Percentiles rank a stretch among this genome's conserved stretches.
phyloP scores from a whole-genome alignment of 2,329 filamentous ascomycete genomes.

The Sordariomycetes sp. region DNA sequence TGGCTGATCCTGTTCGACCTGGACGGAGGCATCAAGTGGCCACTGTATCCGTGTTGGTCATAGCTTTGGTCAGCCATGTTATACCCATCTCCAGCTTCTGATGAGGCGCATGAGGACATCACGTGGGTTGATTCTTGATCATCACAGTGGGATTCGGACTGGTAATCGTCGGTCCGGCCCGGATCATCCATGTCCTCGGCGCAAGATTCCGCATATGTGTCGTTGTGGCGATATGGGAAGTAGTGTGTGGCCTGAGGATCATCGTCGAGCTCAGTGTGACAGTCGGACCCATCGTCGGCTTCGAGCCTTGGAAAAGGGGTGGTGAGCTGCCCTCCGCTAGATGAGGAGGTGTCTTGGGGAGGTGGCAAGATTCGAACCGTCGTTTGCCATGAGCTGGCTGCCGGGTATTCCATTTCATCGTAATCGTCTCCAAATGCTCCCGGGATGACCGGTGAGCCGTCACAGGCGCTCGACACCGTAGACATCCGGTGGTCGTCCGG shows the following conservation, averaged over 20 bases:
- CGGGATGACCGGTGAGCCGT: constrained; percentile 9
- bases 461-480: not conserved
- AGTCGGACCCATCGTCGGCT: constrained; percentile 25
- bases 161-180: constrained; percentile 16
- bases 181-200: constrained; percentile 24
- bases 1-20: constrained; percentile 40
- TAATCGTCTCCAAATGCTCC: constrained; percentile 25
- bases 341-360: constrained; percentile 7
- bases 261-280: constrained; percentile 23
- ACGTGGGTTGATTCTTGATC: constrained; percentile 21
- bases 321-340: constrained; percentile 9
- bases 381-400: constrained; percentile 24
- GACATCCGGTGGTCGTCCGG: no score
- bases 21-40: constrained; percentile 36
- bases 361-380: constrained; percentile 40
- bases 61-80: constrained; percentile 17
- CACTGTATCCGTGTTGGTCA: constrained; percentile 33
- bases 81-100: constrained; percentile 21
- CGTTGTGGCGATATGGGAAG: constrained; percentile 19
- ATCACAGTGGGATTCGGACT: constrained; percentile 16
- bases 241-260: constrained; percentile 7
- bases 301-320: constrained; percentile 25
- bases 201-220: constrained; percentile 22
- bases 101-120: constrained; percentile 30
- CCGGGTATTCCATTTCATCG: constrained; percentile 15